Evolutionary conservation across 306 rosid genomes (phyloP).

Genomic region (Cercis canadensis): DNA sequence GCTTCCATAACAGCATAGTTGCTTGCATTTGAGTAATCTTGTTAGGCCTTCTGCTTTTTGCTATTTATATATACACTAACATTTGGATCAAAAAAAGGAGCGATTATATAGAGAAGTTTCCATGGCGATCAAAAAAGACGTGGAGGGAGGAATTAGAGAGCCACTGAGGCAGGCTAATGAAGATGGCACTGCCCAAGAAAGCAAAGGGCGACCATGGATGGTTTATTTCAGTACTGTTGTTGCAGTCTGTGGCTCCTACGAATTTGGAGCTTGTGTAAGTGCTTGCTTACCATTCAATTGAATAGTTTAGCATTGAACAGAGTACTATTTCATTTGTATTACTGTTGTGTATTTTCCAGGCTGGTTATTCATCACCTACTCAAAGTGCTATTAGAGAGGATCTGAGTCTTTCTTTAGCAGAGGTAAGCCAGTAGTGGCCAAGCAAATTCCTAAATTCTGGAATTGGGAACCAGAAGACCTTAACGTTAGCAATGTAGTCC

Average conservation of each 20-base stretch:
- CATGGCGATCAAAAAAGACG: constrained; percentile 66
- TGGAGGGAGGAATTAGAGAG: constrained; percentile 50
- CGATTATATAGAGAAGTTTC: constrained; percentile 21
- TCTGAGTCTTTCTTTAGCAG: constrained; percentile 67
- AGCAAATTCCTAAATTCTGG: too few relatives aligned
- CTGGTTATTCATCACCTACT: constrained; percentile 91
- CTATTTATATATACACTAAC: neutral
- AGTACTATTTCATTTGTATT: too few relatives aligned
- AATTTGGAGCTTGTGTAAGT: constrained; percentile 86
- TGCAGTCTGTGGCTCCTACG: constrained; percentile 90
- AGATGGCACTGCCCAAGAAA: constrained; percentile 37
- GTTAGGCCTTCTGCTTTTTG: constrained; percentile 4
- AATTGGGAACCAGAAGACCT: too few relatives aligned
- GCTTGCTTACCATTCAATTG: neutral
- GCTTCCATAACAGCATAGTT: constrained; percentile 25
- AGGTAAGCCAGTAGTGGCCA: constrained; percentile 47
- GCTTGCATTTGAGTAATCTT: constrained; percentile 18
- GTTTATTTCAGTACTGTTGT: constrained; percentile 78
- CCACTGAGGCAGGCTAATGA: constrained; percentile 49
- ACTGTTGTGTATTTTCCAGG: constrained; percentile 52
- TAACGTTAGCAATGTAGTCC: neutral
- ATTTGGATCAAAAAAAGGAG: constrained; percentile 15
- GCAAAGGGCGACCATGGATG: constrained; percentile 75
- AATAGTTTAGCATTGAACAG: too few relatives aligned
- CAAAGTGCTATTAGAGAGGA: constrained; percentile 73